Evolutionary conservation across 345 rosid genomes (phyloP).

Genomic region (Salix arbutifolia): DNA sequence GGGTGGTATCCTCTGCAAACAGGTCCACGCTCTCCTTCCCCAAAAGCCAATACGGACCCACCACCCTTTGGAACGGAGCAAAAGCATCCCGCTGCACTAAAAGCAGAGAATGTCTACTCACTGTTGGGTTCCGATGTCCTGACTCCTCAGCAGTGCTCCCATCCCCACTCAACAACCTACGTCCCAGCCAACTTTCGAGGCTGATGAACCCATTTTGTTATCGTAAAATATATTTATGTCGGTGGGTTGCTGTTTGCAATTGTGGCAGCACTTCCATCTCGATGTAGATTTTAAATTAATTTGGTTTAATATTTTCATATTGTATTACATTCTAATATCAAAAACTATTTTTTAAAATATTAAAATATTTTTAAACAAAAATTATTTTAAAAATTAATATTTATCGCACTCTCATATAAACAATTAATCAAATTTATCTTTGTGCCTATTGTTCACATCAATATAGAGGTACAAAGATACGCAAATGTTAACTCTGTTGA

Average conservation of each 20-base stretch:
- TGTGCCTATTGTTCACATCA: too few species aligned
- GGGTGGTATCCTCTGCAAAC: constrained; percentile 14
- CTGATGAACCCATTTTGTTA: not conserved
- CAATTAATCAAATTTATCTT: too few species aligned
- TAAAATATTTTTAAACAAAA: too few species aligned
- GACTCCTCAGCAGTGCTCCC: not conserved
- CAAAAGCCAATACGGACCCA: constrained; percentile 5
- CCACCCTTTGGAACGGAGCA: not conserved
- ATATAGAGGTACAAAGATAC: too few species aligned
- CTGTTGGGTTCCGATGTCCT: constrained; percentile 3
- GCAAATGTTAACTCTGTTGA: too few species aligned
- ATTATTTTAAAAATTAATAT: too few species aligned
- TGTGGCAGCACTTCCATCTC: not conserved
- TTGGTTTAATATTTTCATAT: too few species aligned
- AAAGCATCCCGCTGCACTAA: not conserved
- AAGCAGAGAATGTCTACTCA: constrained; percentile 24
- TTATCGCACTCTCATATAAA: too few species aligned
- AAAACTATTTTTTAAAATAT: accelerated
- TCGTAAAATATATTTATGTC: not conserved
- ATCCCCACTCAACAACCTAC: not conserved
- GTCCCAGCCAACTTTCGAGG: not conserved
- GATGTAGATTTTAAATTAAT: too few species aligned
- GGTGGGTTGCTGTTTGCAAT: not conserved
- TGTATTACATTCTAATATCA: too few species aligned
- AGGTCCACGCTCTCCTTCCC: not conserved